A percentile compares a stretch with the other conserved stretches of the same genome.
Evolutionary conservation across 768 basidiomycete species (phyloP).

Genomic region (Tephrocybe sp.): DNA sequence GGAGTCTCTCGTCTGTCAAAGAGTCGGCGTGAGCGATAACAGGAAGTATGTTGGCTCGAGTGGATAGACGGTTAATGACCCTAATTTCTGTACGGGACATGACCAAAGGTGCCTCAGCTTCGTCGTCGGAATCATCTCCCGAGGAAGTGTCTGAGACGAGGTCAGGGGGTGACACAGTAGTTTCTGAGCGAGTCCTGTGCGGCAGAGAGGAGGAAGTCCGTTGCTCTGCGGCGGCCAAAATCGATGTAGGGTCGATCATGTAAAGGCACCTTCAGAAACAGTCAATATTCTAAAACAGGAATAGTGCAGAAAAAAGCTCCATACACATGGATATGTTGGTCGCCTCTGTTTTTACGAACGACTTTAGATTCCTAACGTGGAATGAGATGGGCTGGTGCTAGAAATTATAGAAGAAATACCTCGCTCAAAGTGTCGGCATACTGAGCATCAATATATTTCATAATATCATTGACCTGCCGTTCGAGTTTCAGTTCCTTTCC

Average conservation of each 20-base stretch:
- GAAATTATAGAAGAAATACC: constrained; percentile 36
- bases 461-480: constrained; percentile 67
- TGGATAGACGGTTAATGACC: constrained; percentile 72
- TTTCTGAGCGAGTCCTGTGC: constrained; percentile 60
- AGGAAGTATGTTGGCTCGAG: constrained; percentile 77
- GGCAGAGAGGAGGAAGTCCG: constrained; percentile 47
- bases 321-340: constrained; percentile 87
- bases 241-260: constrained; percentile 75
- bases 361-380: constrained; percentile 80
- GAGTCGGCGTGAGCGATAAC: constrained; percentile 81
- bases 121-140: constrained; percentile 47
- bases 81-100: constrained; percentile 79
- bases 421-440: constrained; percentile 88
- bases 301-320: constrained; percentile 21
- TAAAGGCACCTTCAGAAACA: constrained; percentile 65
- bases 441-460: constrained; percentile 78
- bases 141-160: constrained; percentile 53
- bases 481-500: constrained; percentile 78
- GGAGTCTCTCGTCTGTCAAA: constrained; percentile 74
- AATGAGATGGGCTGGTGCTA: constrained; percentile 1
- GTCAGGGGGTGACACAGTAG: constrained; percentile 59
- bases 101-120: constrained; percentile 47
- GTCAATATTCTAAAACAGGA: constrained; percentile 16
- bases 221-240: constrained; percentile 54
- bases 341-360: constrained; percentile 80